Evolutionary conservation across 2,329 filamentous ascomycete genomes (phyloP).

Genomic region (Phyllosticta ampelicida): DNA sequence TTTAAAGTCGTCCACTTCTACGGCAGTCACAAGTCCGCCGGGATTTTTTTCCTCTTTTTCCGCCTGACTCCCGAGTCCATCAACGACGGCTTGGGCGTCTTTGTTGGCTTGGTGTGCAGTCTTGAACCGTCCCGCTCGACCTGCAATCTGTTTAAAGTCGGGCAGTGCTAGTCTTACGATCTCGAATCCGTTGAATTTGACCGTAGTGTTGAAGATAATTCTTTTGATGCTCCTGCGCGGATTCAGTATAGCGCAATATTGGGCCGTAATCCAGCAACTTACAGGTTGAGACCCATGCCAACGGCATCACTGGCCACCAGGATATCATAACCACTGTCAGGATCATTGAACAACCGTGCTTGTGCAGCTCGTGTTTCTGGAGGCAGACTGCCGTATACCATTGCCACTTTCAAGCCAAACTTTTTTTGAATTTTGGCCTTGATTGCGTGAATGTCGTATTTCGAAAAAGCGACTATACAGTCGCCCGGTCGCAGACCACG

Average conservation of each 20-base stretch:
- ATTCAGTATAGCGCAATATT: constrained; percentile 16
- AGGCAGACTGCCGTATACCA: constrained; percentile 85
- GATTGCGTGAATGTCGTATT: constrained; percentile 68
- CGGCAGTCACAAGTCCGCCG: constrained; percentile 68
- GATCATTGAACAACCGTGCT: constrained; percentile 87
- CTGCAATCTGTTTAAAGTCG: constrained; percentile 90
- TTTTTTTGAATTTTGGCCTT: constrained; percentile 64
- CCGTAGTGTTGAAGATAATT: constrained; percentile 70
- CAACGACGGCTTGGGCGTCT: constrained; percentile 6
- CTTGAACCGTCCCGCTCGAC: constrained; percentile 78
- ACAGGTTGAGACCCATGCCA: constrained; percentile 92
- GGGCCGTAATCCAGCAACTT: constrained; percentile 27
- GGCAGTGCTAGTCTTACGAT: constrained; percentile 54
- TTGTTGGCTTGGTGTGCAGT: constrained; percentile 50
- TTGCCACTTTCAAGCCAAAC: constrained; percentile 73
- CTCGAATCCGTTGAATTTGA: constrained; percentile 57
- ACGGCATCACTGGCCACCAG: constrained; percentile 92
- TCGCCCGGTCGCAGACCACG: constrained; percentile 72
- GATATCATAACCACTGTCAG: constrained; percentile 88
- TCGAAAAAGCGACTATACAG: constrained; percentile 77
- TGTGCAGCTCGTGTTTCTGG: constrained; percentile 89
- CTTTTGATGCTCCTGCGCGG: constrained; percentile 60
- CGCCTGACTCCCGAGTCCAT: constrained; percentile 2
- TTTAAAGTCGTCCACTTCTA: constrained; percentile 59
- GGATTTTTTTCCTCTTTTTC: constrained; percentile 15